Conservation (phyloP, 2,329 filamentous ascomycete genomes). For the Zasmidium citrigriseum region DNA sequence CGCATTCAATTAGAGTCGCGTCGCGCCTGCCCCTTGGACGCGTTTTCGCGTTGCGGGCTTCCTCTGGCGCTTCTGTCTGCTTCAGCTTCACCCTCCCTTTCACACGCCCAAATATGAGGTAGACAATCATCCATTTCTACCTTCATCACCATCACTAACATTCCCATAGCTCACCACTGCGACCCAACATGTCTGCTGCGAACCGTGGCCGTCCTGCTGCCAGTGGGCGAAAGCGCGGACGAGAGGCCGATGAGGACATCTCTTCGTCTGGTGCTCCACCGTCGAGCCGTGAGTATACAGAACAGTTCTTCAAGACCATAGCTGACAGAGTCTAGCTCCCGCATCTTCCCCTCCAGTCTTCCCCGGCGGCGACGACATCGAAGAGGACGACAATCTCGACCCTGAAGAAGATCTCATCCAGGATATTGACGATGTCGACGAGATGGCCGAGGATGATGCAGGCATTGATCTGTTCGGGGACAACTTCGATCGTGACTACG, state of each 20-base stretch:
- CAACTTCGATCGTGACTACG: slow-evolving; percentile 66
- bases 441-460: slow-evolving; percentile 69
- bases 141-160: too few species aligned
- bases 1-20: too few species aligned
- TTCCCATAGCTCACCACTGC: slow-evolving; percentile 64
- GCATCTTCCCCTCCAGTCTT: slow-evolving; percentile 66
- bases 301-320: not conserved
- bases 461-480: slow-evolving; percentile 72
- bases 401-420: slow-evolving; percentile 67
- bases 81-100: too few species aligned
- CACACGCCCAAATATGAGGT: too few species aligned
- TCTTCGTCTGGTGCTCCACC: slow-evolving; percentile 61
- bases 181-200: slow-evolving; percentile 76
- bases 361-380: slow-evolving; percentile 65
- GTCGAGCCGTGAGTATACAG: slow-evolving; percentile 61
- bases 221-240: slow-evolving; percentile 62
- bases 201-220: slow-evolving; percentile 67
- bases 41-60: too few species aligned
- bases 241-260: slow-evolving; percentile 64
- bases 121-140: too few species aligned
- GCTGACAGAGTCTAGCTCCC: slow-evolving; percentile 42
- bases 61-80: too few species aligned
- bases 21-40: too few species aligned
- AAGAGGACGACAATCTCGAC: slow-evolving; percentile 69
- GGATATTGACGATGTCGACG: slow-evolving; percentile 68